These are phyloP conservation scores for Chlamydomonas sp. DNA, from an alignment of 139 green algal species.

Conservation along the genomic window DNA sequence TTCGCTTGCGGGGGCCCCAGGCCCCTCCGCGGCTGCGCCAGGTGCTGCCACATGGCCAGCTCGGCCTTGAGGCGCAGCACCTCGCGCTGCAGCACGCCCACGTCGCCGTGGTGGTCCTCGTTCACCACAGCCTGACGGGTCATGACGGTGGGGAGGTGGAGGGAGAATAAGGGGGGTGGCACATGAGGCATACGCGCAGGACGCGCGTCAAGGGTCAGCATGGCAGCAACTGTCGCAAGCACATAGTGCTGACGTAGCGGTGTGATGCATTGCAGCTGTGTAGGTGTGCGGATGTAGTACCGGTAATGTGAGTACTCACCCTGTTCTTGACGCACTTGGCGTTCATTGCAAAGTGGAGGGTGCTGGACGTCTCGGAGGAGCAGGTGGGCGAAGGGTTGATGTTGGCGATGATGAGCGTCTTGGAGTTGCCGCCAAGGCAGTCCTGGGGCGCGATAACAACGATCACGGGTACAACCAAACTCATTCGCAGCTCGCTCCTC, in stretches of 20 bases:
- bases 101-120: conserved; percentile 12
- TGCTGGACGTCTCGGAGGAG: conserved; percentile 86
- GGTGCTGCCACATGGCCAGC: no score
- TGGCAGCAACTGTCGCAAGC: not conserved
- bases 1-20: no score
- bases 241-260: no score
- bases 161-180: not conserved
- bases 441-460: conserved; percentile 65
- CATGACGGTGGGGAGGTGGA: not conserved
- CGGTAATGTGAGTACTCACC: conserved; percentile 33
- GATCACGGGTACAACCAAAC: no score
- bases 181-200: not conserved
- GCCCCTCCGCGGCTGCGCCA: no score
- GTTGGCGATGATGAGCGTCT: conserved; percentile 94
- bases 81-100: not conserved
- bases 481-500: no score
- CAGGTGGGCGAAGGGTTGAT: conserved; percentile 70
- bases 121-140: conserved; percentile 6
- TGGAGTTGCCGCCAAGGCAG: conserved; percentile 94
- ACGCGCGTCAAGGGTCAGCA: not conserved
- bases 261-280: no score
- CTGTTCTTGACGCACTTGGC: conserved; percentile 93
- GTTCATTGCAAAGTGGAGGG: conserved; percentile 87
- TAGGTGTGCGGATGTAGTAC: conserved; percentile 35
- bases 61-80: not conserved